phyloP scores from a whole-genome alignment of 2,329 filamentous ascomycete species.

The Cercospora sojina region DNA sequence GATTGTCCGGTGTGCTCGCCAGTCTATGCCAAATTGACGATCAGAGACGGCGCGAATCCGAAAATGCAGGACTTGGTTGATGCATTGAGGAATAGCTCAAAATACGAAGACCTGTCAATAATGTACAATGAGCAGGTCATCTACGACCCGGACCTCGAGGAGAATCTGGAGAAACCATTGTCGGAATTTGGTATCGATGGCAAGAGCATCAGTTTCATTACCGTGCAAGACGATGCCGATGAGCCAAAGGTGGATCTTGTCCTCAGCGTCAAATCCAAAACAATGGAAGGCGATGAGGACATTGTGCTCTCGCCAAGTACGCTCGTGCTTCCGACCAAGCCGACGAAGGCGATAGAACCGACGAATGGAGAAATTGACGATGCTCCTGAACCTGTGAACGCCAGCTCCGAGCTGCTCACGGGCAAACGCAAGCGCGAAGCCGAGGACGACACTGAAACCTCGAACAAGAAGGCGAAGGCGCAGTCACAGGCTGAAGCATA shows the following conservation, averaged over 20 bases:
- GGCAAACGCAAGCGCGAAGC: constrained; percentile 35
- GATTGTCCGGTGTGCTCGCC: constrained; percentile 73
- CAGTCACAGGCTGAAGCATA: constrained; percentile 26
- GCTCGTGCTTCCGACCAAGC: constrained; percentile 27
- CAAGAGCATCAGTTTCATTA: constrained; percentile 69
- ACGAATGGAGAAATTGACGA: constrained; percentile 20
- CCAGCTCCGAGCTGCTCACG: constrained; percentile 1
- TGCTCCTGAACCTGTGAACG: neutral
- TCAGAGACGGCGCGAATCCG: constrained; percentile 55
- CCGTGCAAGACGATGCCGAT: constrained; percentile 78
- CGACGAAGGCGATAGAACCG: constrained; percentile 19
- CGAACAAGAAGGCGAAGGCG: constrained; percentile 29
- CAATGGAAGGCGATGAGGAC: constrained; percentile 15
- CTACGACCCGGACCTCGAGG: constrained; percentile 85
- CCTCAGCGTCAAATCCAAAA: constrained; percentile 44
- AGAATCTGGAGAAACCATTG: constrained; percentile 79
- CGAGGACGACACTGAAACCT: constrained; percentile 28
- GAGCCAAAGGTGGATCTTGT: constrained; percentile 79
- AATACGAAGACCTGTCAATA: constrained; percentile 76
- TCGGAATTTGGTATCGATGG: constrained; percentile 69
- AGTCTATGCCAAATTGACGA: constrained; percentile 30
- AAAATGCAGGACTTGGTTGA: constrained; percentile 80
- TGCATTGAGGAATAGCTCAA: constrained; percentile 67
- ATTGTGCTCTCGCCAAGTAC: constrained; percentile 22
- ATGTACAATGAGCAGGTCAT: constrained; percentile 68